Evolutionary conservation across 1,284 basidiomycete genomes (phyloP), one percentile per base, ranked within the genome.

Genomic region (Xanthoconium separans): DNA sequence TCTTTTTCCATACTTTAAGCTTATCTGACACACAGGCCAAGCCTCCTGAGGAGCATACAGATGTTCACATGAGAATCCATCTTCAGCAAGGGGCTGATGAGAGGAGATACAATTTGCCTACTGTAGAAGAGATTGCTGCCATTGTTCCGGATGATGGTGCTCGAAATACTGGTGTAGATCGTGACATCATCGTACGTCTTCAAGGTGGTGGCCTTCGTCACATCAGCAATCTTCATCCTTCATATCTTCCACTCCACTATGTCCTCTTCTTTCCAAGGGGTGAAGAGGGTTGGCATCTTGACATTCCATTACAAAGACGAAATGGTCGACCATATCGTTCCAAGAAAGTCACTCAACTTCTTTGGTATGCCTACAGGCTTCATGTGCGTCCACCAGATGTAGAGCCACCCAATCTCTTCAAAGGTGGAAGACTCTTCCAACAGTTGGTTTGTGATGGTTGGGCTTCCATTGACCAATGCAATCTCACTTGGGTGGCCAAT

Each of bases 201-300:
- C 11, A 41, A 41, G 39, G 12, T 41, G 39, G 39, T 22, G 20
- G 20, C 7, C 18, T 41, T 3, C 16, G 55, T 12, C 51, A 56
- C 0, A 75, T 80, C 42, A 67, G 62, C 58, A 65, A 78, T 18
- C 50, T 60, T 1, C 66, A 75, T 58, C 69, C 68, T 16, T 58
- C 66, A 0, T 79, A 78, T 61, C 39, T 60, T 0, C 56, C 70
- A 0, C 58, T 79, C 0, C 70, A 75, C 18, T 77, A 78, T 70
- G 68, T 74, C 0, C 58, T 77, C 0, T 58, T 76, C 0, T 78
- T 77, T 60, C 75, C 75, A n/a, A 13, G 40, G 39, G 77, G 73
- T 2, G 63, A 73, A 34, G 46, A 64, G 41, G 77, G 77, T 4
- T 51, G 50, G 42, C 29, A 51, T 20, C n/a, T 51, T 13, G 46